Base-by-base conservation (phyloP, 1,284 basidiomycete genomes). In the Rhizopogon parksii region DNA sequence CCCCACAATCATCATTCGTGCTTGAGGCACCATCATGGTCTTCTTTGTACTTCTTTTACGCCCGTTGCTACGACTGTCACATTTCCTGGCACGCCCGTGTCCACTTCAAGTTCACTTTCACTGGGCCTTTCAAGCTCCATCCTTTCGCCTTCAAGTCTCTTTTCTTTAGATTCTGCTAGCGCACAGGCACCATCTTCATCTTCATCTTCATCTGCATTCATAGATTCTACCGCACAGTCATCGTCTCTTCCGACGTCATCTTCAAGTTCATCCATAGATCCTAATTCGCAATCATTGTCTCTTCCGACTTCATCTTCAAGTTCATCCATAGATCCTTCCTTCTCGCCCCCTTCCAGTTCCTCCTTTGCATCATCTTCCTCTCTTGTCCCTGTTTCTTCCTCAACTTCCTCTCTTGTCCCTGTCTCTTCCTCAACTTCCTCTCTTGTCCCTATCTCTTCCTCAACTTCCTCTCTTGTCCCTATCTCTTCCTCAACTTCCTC, bases 41-140 rank as follows among this genome's bases (percentile, higher is more conserved):
- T 25, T 4, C 15, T 36, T 15, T 53, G 49, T 34, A 6, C 4
- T 40, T 36, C 36, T 21, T 36, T 27, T 8, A 24, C 9, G n/a
- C 42, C 46, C 6, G 14, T 45, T 12, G 39, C 51, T 17, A 53
- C 51, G 9, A 53, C 50, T 3, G 55, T 40, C 35, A 55, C 54
- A 2, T 53, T 47, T 37, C 54, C 59, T 32, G 38, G 14, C 27
- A 17, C 30, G 11, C 12, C 17, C 2, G 42, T 30, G 17, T 32
- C 40, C 14, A 12, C 17, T 17, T 17, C 30, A 4, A 17, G 30
- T 32, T 43, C 42, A 43, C 30, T n/a, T 43, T 43, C 30, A 32
- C 12, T 7, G 30, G 2, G 9, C 12, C 3, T 43, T 43, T 19
- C 42, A 21, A 43, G 17, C 19, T 19, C 42, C 4, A 5, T n/a